These are phyloP conservation scores for Plasmodium ovale DNA, from an alignment of 169 alveolate species.

Conservation along the genomic window DNA sequence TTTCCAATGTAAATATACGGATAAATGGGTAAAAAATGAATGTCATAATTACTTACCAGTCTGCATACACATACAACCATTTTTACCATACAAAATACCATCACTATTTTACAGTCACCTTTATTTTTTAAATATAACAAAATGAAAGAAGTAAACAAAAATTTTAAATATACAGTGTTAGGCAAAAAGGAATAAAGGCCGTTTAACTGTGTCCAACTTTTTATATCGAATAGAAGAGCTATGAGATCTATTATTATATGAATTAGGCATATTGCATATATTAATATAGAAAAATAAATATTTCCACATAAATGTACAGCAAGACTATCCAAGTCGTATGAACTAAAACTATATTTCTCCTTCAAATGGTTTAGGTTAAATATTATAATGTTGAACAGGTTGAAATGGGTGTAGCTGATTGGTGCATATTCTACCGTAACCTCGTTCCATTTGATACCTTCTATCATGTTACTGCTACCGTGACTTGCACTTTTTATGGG, in stretches of 20 bases:
- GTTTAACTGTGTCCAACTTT: constrained; percentile 9
- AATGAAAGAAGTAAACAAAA: constrained; percentile 5
- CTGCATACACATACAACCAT: constrained; percentile 28
- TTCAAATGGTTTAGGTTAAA: constrained; percentile 28
- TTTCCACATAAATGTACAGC: constrained; percentile 8
- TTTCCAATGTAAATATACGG: constrained; percentile 25
- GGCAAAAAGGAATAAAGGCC: constrained; percentile 8
- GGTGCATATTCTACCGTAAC: constrained; percentile 33
- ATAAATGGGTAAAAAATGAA: background rate
- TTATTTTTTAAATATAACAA: constrained; percentile 51
- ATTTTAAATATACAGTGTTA: background rate
- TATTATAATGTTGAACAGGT: constrained; percentile 5
- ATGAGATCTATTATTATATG: constrained; percentile 14
- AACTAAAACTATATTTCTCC: constrained; percentile 15
- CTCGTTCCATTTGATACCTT: background rate
- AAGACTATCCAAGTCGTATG: constrained; percentile 38
- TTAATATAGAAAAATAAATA: background rate
- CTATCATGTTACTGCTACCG: background rate
- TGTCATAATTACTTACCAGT: constrained; percentile 5
- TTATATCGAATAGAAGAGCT: constrained; percentile 9
- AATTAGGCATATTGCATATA: constrained; percentile 22
- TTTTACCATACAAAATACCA: constrained; percentile 31
- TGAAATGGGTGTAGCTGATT: constrained; percentile 30
- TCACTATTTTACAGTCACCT: constrained; percentile 11
- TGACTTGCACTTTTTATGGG: background rate